Evolutionary conservation across 768 basidiomycete genomes (phyloP), one percentile per base, ranked within the genome.

Genomic region (Gymnopilus junonius): DNA sequence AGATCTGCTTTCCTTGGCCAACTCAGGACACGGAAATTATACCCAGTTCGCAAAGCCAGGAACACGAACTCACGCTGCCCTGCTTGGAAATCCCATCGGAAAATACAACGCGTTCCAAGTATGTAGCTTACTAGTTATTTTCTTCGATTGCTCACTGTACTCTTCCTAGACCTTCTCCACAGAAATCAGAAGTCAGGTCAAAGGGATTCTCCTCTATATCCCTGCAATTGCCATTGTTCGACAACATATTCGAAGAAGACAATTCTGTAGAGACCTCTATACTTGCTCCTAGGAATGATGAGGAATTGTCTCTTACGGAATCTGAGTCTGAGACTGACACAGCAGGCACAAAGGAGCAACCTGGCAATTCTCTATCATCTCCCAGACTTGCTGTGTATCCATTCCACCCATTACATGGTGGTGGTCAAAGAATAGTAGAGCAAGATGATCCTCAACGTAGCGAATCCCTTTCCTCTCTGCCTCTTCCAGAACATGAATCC

Each of bases 41-140:
- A n/a, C 80, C 78, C 15, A 84, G 80, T 59, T 84, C 82, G 32
- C 83, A 83, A 62, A 80, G 75, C 60, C 79, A 82, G 53, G 82
- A 84, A 62, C 63, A 64, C n/a, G 79, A 82, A 55, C 65, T 80
- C 25, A 66, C 42, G 23, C 63, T 72, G 6, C 68, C 66, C 10
- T 15, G n/a, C 6, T 31, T 20, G 23, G 54, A 58, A 37, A 15
- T 17, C n/a, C 25, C 27, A n/a, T 29, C 20, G 37, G 46, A 60
- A n/a, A 43, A 21, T 11, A 27, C 10, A 23, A 8, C 48, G 8
- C 17, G 25, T 40, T 39, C 45, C 37, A 55, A 32, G 21, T 50
- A 56, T 58, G 57, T 32, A 12, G 8, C 46, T 20, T 53, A 43
- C 31, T 15, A 42, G 8, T n/a, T 42, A 4, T n/a, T 23, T 39